Conservation (phyloP, 495 filamentous ascomycete species). For the Xylaria palmicola region DNA sequence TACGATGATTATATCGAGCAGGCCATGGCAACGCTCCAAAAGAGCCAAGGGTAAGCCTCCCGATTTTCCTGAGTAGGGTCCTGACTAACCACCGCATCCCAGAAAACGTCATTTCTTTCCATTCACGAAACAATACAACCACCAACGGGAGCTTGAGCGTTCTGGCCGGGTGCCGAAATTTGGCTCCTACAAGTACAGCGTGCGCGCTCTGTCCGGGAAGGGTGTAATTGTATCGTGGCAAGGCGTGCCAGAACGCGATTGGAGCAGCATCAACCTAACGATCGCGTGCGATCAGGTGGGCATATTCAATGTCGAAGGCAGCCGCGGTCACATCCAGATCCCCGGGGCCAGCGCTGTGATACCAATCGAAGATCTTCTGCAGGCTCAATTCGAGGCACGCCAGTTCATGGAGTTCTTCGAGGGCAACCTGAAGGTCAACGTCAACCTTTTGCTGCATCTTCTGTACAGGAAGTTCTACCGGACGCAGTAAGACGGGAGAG, state of each 20-base stretch:
- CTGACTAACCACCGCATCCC: constrained; percentile 23
- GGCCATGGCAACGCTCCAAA: constrained; percentile 97
- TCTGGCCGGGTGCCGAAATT: constrained; percentile 93
- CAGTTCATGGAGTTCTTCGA: constrained; percentile 95
- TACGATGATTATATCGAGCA: constrained; percentile 99
- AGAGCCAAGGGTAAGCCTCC: constrained; percentile 73
- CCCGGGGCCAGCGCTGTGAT: constrained; percentile 89
- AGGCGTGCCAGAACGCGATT: constrained; percentile 81
- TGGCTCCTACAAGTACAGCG: constrained; percentile 94
- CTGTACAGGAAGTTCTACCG: constrained; percentile 98
- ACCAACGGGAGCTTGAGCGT: constrained; percentile 90
- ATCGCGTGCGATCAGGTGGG: constrained; percentile 94
- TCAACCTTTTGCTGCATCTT: constrained; percentile 92
- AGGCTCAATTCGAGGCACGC: constrained; percentile 94
- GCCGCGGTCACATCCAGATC: constrained; percentile 90
- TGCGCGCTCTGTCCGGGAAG: constrained; percentile 83
- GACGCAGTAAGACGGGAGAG: constrained; percentile 57
- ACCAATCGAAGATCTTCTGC: constrained; percentile 87
- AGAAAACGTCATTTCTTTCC: constrained; percentile 94
- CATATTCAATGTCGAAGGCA: constrained; percentile 89
- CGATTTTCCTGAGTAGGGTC: neutral
- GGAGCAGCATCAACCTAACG: constrained; percentile 88
- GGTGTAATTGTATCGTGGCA: constrained; percentile 88
- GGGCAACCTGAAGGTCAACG: constrained; percentile 81
- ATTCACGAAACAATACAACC: constrained; percentile 98